These are phyloP conservation scores for Pterula multifida DNA, from an alignment of 1,284 basidiomycete genomes.

Conservation along the genomic window DNA sequence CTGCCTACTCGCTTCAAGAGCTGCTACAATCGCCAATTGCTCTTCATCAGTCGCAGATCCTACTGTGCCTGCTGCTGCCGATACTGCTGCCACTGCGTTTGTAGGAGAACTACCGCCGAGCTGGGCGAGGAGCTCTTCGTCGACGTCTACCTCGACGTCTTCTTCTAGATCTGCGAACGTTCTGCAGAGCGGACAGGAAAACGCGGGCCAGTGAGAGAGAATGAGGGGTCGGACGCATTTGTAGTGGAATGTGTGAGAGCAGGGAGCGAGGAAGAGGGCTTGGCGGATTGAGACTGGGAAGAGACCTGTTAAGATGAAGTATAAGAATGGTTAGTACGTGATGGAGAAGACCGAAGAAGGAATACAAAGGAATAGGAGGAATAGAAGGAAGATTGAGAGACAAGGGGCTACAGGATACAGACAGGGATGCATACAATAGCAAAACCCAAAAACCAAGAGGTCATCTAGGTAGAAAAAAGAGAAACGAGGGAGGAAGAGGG, in stretches of 20 bases:
- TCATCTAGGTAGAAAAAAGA: not conserved
- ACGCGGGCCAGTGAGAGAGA: slow-evolving; percentile 81
- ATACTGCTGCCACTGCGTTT: too few relatives aligned
- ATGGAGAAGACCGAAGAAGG: not conserved
- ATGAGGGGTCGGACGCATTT: slow-evolving; percentile 94
- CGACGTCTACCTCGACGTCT: slow-evolving; percentile 43
- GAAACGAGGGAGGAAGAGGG: not conserved
- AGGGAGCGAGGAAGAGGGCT: slow-evolving; percentile 93
- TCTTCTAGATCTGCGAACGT: slow-evolving; percentile 93
- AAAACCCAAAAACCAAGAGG: not conserved
- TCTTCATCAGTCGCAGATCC: not conserved
- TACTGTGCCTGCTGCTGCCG: too few relatives aligned
- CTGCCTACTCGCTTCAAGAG: not conserved
- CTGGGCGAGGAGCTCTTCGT: not conserved
- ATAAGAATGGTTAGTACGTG: not conserved
- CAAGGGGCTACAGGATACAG: not conserved
- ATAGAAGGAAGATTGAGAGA: not conserved
- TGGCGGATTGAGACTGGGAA: slow-evolving; percentile 93
- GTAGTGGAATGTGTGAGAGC: slow-evolving; percentile 96
- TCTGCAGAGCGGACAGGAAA: slow-evolving; percentile 90
- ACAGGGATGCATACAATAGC: not conserved
- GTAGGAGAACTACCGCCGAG: not conserved
- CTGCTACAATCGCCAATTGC: not conserved
- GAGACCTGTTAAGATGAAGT: slow-evolving; percentile 40
- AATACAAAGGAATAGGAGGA: not conserved